Evolutionary conservation across 768 basidiomycete species (phyloP).

Genomic region (Zangia roseola): DNA sequence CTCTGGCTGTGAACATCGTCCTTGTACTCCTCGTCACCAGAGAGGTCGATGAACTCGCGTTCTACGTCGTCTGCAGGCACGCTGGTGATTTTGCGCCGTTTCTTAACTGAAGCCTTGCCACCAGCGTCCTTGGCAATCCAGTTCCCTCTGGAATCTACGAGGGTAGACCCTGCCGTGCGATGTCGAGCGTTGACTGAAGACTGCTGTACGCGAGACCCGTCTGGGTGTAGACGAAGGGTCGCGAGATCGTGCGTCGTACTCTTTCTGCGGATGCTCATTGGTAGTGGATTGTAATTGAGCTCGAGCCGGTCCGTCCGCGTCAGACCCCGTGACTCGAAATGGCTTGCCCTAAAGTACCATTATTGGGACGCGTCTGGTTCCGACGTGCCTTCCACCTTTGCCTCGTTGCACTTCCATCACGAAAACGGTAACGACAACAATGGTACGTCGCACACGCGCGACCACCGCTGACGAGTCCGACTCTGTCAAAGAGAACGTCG

Average conservation of each 20-base stretch:
- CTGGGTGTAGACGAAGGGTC: conserved; percentile 60
- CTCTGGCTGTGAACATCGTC: conserved; percentile 9
- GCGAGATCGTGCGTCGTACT: conserved; percentile 67
- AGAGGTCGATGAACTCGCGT: conserved; percentile 23
- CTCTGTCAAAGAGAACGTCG: conserved; percentile 33
- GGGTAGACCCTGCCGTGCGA: conserved; percentile 35
- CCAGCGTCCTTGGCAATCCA: conserved; percentile 70
- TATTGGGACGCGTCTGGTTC: conserved; percentile 14
- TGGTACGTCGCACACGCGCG: conserved; percentile 31
- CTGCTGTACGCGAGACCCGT: conserved; percentile 59
- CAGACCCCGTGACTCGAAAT: conserved; percentile 16
- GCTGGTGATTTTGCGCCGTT: conserved; percentile 27
- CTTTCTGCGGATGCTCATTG: conserved; percentile 33
- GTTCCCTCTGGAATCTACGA: conserved; percentile 52
- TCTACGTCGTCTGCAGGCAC: conserved; percentile 24
- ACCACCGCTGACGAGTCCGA: conserved; percentile 15
- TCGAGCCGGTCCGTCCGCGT: no score
- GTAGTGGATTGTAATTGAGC: no score
- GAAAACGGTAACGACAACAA: conserved; percentile 10
- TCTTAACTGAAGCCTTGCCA: conserved; percentile 44
- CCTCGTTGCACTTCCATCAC: not conserved
- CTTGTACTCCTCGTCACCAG: conserved; percentile 19
- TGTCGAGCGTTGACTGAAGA: conserved; percentile 34
- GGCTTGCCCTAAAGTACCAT: conserved; percentile 21
- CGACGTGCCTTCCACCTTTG: not conserved